Percentiles rank a stretch among this genome's conserved stretches.
Evolutionary conservation across 2,329 filamentous ascomycete species (phyloP).

Genomic region (Tolypocladium album): DNA sequence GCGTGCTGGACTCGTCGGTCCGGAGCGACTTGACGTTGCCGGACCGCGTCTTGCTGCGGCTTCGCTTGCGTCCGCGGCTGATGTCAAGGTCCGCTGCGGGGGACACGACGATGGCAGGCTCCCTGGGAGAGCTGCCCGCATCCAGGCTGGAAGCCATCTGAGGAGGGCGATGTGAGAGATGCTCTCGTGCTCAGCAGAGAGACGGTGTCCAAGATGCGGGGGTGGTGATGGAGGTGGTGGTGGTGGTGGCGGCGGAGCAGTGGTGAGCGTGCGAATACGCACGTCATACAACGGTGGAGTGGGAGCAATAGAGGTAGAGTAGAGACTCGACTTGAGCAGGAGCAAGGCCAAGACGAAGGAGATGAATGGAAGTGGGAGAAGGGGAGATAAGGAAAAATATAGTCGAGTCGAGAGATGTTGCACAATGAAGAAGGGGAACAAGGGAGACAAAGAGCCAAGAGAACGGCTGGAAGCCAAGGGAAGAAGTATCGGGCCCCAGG

Average conservation of each 20-base stretch:
- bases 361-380: neutral
- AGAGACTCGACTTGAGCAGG: neutral
- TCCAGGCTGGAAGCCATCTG: conserved; percentile 14
- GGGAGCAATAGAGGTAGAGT: neutral
- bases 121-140: conserved; percentile 10
- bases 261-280: neutral
- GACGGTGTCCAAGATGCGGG: neutral
- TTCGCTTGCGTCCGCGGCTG: conserved; percentile 27
- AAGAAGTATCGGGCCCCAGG: neutral
- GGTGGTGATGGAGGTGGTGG: neutral
- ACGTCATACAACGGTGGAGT: neutral
- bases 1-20: conserved; percentile 29
- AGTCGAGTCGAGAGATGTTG: neutral
- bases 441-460: neutral
- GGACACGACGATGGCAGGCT: conserved; percentile 11
- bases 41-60: conserved; percentile 23
- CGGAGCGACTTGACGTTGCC: conserved; percentile 19
- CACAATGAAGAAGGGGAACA: neutral
- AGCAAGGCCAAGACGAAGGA: neutral
- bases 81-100: conserved; percentile 15
- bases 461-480: neutral
- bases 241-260: neutral
- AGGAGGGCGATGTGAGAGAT: neutral
- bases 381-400: neutral
- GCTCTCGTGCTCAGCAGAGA: neutral